Base-by-base conservation (phyloP, 768 basidiomycete species). In the Xerocomellus chrysenteron region DNA sequence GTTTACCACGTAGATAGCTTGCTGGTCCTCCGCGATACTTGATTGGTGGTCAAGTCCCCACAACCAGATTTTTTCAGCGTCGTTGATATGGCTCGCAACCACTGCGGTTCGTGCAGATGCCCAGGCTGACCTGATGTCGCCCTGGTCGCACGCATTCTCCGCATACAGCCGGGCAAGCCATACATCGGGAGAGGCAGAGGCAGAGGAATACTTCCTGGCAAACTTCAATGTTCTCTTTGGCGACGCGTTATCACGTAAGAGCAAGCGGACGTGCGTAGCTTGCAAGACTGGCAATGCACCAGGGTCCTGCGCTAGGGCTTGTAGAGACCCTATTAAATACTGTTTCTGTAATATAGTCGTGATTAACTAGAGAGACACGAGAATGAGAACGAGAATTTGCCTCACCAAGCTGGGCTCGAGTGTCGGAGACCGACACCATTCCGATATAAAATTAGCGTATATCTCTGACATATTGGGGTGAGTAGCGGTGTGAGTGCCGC, bases 141-240 rank as follows among this genome's bases (percentile, higher is more conserved):
- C 67, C 9, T 48, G 52, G 39, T 61, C 60, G 48, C 65, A 68
- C 9, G 58, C 58, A 36, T 66, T 52, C 59, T 85, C 83, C 5
- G 76, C 76, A 21, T 72, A 73, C 13, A 88, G 71, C 28, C 82
- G 73, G 16, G 77, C 76, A 13, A 82, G 67, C 84, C 86, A 88
- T 28, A 87, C 75, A 17, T 59, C 59, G 21, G 80, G 70, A 44
- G 77, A 74, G 2, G 65, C 41, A 33, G 75, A 74, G 37, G 64
- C 67, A 53, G 68, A 63, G 3, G 82, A 78, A 65, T 86, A 86
- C 61, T 77, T 78, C 50, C 74, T 72, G 11, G 81, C 80, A 13
- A 73, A 63, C 39, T 65, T 68, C 50, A 79, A 54, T 11, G 76
- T 67, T 65, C 75, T 78, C 32, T 58, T 58, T 53, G 70, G 70